A percentile compares a stretch with the other conserved stretches of the same genome.
Evolutionary conservation across 768 basidiomycete genomes (phyloP).

Genomic region (Tulasnella sp.): DNA sequence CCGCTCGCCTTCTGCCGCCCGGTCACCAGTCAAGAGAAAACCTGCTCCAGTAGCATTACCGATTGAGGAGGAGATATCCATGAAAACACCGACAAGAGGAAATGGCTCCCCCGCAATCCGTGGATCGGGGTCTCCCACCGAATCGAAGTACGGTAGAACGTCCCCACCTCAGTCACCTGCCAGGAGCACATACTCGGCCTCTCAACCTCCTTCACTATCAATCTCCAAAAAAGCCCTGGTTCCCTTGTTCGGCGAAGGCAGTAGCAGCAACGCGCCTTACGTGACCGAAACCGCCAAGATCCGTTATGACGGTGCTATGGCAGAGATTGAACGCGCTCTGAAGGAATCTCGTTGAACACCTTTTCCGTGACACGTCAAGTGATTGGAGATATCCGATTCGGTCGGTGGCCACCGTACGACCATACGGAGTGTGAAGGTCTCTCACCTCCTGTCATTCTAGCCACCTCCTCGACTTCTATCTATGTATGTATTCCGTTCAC

Average conservation of each 20-base stretch:
- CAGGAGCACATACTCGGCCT: not conserved
- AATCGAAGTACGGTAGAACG: not conserved
- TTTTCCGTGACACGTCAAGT: not conserved
- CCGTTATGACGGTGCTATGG: not conserved
- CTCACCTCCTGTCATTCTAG: not conserved
- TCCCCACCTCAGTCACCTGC: not conserved
- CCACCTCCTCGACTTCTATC: not conserved
- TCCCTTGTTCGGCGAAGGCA: not conserved
- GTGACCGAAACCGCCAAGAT: constrained; percentile 6
- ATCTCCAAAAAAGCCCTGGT: not conserved
- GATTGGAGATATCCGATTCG: not conserved
- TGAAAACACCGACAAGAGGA: not conserved
- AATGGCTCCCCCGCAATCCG: not conserved
- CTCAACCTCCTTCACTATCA: not conserved
- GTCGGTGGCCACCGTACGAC: not conserved
- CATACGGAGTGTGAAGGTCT: not conserved
- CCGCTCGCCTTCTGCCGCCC: not conserved
- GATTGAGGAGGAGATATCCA: not conserved
- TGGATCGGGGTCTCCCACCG: not conserved
- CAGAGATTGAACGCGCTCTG: constrained; percentile 7
- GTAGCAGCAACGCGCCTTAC: not conserved
- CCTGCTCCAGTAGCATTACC: not conserved
- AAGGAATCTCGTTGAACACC: not conserved
- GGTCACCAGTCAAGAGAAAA: not conserved
- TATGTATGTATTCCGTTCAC: not conserved